Evolutionary conservation across 2,329 filamentous ascomycete species (phyloP), one percentile per base, ranked within the genome.

Genomic region (Apiospora arundinis): DNA sequence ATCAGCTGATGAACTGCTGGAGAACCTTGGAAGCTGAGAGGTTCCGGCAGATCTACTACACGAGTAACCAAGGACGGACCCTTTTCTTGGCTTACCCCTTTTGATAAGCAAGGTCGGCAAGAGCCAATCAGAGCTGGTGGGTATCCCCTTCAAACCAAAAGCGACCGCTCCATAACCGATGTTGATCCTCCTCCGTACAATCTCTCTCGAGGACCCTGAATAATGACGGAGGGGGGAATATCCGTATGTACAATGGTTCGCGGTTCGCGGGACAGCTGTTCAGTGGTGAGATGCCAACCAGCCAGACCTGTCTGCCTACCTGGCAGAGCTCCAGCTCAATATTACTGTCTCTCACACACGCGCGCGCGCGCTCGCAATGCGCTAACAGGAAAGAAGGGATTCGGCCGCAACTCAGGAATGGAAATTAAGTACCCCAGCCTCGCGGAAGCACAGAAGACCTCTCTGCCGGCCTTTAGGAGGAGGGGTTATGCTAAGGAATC

Each of bases 31-130:
- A 63, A 63, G 32, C 56, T 40, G 21, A 32, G 56, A 63, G 32
- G n/a, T 63, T 32, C 56, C 32, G 56, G 56, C 21, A 63, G 56
- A 63, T 63, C 56, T 63, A 63, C 56, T 40, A 63, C 56, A n/a
- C n/a, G 23, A 21, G 3, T 21, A n/a, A 21, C 18, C 56, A n/a
- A 18, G 23, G 2, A 8, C 16, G 49, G 49, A 40, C 21, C 32
- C 56, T 40, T 63, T 63, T 63, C 56, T 63, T 63, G 56, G 56
- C 56, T n/a, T 63, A 8, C 28, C 28, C 52, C 56, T 63, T 40
- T 40, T 40, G 56, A 63, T 63, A 63, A 63, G 56, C 32, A 18
- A 63, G 9, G 56, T 18, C 9, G 28, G 32, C 11, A 18, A n/a
- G 56, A 63, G 21, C 56, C 56, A 63, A 63, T 63, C 56, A 40